These are phyloP conservation scores for Cercospora canescens DNA, from an alignment of 2,329 filamentous ascomycete species.

Conservation along the genomic window DNA sequence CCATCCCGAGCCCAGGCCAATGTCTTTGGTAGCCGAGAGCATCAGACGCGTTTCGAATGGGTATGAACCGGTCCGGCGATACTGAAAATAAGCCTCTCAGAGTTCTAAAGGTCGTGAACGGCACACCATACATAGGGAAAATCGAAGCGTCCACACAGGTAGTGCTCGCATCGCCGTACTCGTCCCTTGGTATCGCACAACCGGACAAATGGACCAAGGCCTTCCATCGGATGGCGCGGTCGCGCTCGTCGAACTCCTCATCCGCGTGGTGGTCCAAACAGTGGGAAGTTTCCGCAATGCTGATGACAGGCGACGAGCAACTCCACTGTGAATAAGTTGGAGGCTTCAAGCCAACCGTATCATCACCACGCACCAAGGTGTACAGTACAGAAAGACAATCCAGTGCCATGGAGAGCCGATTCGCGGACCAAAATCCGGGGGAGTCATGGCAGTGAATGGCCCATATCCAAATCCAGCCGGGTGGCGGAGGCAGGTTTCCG, in stretches of 20 bases:
- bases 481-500: background rate
- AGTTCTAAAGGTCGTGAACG: no score
- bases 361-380: background rate
- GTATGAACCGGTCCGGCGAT: no score
- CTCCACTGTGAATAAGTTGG: conserved; percentile 10
- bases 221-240: background rate
- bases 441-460: background rate
- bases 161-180: background rate
- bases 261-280: background rate
- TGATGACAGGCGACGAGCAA: conserved; percentile 9
- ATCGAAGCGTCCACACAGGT: background rate
- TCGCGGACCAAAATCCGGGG: background rate
- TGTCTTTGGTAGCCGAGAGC: no score
- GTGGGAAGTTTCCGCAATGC: background rate
- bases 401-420: background rate
- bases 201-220: background rate
- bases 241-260: background rate
- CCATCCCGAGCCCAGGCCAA: background rate
- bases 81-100: no score
- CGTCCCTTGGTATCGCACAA: no score
- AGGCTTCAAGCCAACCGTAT: background rate
- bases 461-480: conserved; percentile 2
- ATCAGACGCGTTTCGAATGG: background rate
- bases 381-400: background rate
- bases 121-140: no score